Evolutionary conservation across 306 rosid species (phyloP), one percentile per base, ranked within the genome.

Genomic region (Bauhinia variegata): DNA sequence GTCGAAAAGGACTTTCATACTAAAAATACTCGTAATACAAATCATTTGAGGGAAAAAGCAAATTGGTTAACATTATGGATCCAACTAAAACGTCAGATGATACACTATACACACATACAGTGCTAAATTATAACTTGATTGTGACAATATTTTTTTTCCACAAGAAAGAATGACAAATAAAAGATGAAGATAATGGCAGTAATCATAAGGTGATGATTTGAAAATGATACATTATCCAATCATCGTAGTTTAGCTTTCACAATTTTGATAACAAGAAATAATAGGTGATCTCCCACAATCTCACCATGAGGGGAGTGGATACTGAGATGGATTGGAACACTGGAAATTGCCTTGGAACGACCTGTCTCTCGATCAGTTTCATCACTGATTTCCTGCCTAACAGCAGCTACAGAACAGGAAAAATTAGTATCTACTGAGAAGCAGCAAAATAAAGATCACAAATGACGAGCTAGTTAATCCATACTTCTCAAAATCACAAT

Each of bases 311-410:
- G 99, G 73, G 99, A 95, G 74, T 74, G 85, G 78, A 95, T 95
- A 70, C 99, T 95, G 46, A 91, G 85, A 80, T 91, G 99, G 84
- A 95, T 95, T 34, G 99, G 99, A 57, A 95, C 96, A 23, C 88
- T 86, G 14, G 99, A 95, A 71, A 95, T 95, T 48, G 86, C 89
- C 80, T 79, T 95, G 61, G 69, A 3, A 49, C 96, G 97, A 19
- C 99, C 99, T 46, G 97, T 95, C 82, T 91, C 97, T 79, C 99
- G 83, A 65, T 95, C 99, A 1, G 99, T 91, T 85, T 95, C 99
- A 30, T 95, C 99, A 71, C 84, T 37, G 37, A 95, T 95, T 80
- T 95, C 99, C 82, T 91, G 95, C 75, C 99, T 85, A 75, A 88
- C 97, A 76, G 95, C 87, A 85, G 96, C 99, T 95, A 80, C 68